Conservation (phyloP, 768 basidiomycete species). For the Tylopilus subfusipes region DNA sequence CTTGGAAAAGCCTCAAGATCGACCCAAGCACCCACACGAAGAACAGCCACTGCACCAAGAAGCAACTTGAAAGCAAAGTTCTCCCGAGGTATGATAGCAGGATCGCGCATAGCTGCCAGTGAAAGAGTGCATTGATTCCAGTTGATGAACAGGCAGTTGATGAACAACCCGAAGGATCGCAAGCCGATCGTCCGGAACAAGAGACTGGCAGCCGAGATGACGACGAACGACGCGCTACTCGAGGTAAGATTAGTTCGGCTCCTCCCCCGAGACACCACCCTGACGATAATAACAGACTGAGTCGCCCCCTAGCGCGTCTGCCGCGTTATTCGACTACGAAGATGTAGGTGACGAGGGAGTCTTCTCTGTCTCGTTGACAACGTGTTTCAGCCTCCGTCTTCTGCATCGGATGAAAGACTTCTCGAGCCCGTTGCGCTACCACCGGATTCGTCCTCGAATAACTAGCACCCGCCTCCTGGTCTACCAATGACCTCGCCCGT, state of each 20-base stretch:
- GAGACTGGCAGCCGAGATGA: not conserved
- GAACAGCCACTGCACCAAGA: too few species aligned
- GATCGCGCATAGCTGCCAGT: too few species aligned
- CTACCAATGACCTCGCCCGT: not conserved
- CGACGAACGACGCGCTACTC: not conserved
- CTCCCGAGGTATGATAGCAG: too few species aligned
- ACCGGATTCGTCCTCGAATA: not conserved
- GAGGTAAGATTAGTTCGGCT: not conserved
- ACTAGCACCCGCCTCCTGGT: not conserved
- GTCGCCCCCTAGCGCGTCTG: too few species aligned
- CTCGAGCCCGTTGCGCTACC: not conserved
- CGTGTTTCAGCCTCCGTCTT: not conserved
- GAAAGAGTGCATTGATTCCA: too few species aligned
- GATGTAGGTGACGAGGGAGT: not conserved
- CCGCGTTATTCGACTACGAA: too few species aligned
- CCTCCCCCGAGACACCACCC: not conserved
- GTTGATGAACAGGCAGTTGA: too few species aligned
- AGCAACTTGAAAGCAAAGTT: too few species aligned
- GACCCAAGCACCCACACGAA: too few species aligned
- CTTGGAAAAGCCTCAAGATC: too few species aligned
- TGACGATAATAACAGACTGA: not conserved
- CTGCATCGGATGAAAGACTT: not conserved
- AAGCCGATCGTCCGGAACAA: not conserved
- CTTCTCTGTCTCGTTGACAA: not conserved
- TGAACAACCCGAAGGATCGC: too few species aligned